Evolutionary conservation across 2,329 filamentous ascomycete species (phyloP), one percentile per base, ranked within the genome.

Genomic region (Xylaria sp.): DNA sequence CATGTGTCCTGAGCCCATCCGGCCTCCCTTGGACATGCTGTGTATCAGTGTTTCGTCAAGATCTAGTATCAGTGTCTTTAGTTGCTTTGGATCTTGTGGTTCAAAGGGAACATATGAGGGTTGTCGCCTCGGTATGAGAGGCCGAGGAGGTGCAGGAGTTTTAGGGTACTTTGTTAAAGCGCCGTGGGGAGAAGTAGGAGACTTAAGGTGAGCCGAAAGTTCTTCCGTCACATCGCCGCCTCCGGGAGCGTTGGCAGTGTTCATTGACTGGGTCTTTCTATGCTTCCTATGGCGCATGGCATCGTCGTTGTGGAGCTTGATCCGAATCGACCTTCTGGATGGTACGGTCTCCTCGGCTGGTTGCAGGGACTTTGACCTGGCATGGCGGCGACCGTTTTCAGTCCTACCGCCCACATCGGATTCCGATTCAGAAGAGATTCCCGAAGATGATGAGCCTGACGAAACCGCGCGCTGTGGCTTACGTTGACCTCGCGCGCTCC

Each of bases 1-100:
- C 96, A 99, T 99, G 81, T 99, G 96, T 20, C 96, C 96, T 23
- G 93, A 95, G 75, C 93, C 95, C 91, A 97, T 97, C 67, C 95
- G 89, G 62, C 95, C 94, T 36, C 96, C 96, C 79, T 97, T 97
- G 69, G 95, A 94, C 87, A 98, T 94, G 80, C 94, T 97, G 85
- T 99, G 96, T 74, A 99, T 99, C 73, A 99, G 83, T 0, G 96
- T 99, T 81, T 99, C 96, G 80, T 99, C 96, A 20, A 99, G 88
- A 79, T 99, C 96, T 61, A 99, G 86, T 72, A 99, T 94, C 68
- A 99, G 83, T 0, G 96, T 99, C 85, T 99, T 99, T 77, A 96
- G 92, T 69, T 91, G 89, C 54, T 88, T 83, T 59, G 81, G 81
- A 54, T 83, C 80, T 73, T 86, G 78, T 69, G 87, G 82, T 66